phyloP scores from a whole-genome alignment of 768 basidiomycete species.

The Mrakia gelida region DNA sequence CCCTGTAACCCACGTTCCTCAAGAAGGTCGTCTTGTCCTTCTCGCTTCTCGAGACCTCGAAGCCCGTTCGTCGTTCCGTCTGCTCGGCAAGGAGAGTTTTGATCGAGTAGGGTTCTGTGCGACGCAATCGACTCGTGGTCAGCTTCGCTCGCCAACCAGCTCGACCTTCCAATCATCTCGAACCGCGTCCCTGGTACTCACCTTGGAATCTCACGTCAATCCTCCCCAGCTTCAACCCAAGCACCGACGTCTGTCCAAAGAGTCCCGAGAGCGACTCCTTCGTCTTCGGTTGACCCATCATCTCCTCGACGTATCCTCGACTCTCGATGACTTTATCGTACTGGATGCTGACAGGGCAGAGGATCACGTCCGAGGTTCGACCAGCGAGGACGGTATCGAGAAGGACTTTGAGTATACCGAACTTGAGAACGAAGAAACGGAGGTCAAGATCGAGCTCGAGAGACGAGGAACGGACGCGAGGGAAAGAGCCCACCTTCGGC shows the following conservation, averaged over 20 bases:
- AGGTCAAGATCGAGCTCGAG: neutral
- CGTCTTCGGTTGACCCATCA: conserved; percentile 37
- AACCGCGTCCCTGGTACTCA: neutral
- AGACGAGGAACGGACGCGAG: neutral
- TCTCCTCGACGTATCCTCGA: conserved; percentile 32
- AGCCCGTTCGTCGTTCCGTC: conserved; percentile 24
- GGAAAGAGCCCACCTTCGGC: conserved; percentile 33
- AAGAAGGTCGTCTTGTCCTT: conserved; percentile 34
- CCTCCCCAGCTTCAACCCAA: conserved; percentile 34
- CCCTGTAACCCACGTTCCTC: conserved; percentile 34
- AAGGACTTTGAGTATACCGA: conserved; percentile 24
- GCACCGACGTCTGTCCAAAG: neutral
- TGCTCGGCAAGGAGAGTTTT: conserved; percentile 33
- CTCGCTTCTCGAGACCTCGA: conserved; percentile 15
- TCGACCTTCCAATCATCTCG: no score
- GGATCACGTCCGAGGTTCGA: conserved; percentile 18
- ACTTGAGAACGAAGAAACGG: conserved; percentile 30
- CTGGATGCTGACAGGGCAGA: conserved; percentile 22
- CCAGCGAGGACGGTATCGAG: conserved; percentile 24
- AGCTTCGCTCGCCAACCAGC: neutral
- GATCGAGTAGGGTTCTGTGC: conserved; percentile 35
- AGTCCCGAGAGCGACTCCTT: conserved; percentile 31
- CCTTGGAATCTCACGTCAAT: conserved; percentile 38
- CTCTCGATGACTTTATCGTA: conserved; percentile 38
- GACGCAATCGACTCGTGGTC: neutral